Percentiles rank a stretch among this genome's conserved stretches.
phyloP scores from a whole-genome alignment of 306 rosid species.

The Trichosanthes cucumerina region DNA sequence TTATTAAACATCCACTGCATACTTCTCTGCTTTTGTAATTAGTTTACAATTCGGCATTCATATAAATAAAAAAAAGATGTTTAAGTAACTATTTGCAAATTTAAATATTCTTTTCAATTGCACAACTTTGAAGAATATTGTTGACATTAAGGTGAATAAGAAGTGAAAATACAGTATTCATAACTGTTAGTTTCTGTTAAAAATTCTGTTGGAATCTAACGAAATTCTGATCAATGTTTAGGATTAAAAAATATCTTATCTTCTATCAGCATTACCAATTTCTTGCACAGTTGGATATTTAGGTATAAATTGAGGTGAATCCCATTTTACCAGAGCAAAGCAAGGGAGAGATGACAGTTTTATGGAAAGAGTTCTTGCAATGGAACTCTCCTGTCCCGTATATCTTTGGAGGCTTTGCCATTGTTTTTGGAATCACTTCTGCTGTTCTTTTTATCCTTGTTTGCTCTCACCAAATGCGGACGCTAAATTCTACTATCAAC shows the following conservation, averaged over 20 bases:
- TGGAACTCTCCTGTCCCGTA: constrained; percentile 6
- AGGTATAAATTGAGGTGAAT: constrained; percentile 4
- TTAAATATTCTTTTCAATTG: not conserved
- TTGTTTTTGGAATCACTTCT: constrained; percentile 4
- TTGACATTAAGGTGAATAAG: not conserved
- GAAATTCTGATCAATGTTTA: not conserved
- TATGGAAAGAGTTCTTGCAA: constrained; percentile 4
- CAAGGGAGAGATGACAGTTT: constrained; percentile 1
- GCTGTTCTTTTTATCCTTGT: not conserved
- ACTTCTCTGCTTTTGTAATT: not conserved
- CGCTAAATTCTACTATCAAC: not conserved
- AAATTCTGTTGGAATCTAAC: not conserved
- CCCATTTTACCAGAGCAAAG: not conserved
- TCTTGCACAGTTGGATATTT: not conserved
- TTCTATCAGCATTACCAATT: not conserved
- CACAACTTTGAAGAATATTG: not conserved
- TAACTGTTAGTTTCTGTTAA: not conserved
- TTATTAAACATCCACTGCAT: not conserved
- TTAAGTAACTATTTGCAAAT: not conserved
- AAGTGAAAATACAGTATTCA: constrained; percentile 1
- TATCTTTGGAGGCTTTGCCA: constrained; percentile 6
- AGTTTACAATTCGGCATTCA: not conserved
- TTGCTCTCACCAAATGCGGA: not conserved
- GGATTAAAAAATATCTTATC: not conserved
- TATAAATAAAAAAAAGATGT: not conserved